phyloP scores from a whole-genome alignment of 2,329 filamentous ascomycete species.

The Aspergillaceae sp. region DNA sequence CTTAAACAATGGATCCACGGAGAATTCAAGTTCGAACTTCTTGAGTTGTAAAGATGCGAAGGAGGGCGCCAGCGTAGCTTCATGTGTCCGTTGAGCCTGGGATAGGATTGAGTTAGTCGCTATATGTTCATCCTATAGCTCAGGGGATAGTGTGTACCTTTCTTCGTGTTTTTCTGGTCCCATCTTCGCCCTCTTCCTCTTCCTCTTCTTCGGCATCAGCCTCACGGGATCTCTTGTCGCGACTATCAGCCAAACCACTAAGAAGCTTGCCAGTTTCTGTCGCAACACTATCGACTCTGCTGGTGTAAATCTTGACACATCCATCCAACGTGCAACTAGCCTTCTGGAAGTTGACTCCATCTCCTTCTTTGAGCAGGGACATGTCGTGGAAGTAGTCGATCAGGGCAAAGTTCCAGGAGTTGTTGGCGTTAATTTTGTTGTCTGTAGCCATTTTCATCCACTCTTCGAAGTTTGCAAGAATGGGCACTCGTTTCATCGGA shows the following conservation, averaged over 20 bases:
- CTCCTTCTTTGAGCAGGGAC: slow-evolving; percentile 90
- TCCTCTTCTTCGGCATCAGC: slow-evolving; percentile 53
- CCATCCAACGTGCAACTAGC: slow-evolving; percentile 95
- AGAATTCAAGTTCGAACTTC: slow-evolving; percentile 94
- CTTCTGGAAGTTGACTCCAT: slow-evolving; percentile 97
- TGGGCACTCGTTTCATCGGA: slow-evolving; percentile 90
- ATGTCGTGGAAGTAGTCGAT: slow-evolving; percentile 99
- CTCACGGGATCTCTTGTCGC: slow-evolving; percentile 60
- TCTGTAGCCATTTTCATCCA: slow-evolving; percentile 99
- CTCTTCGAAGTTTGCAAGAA: slow-evolving; percentile 96
- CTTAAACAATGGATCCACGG: slow-evolving; percentile 97
- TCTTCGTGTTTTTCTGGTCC: slow-evolving; percentile 53
- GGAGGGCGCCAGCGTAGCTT: slow-evolving; percentile 83
- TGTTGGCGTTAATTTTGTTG: slow-evolving; percentile 96
- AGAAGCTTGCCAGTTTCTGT: slow-evolving; percentile 93
- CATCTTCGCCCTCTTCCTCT: slow-evolving; percentile 50
- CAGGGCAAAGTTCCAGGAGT: slow-evolving; percentile 99
- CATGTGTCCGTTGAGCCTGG: slow-evolving; percentile 66
- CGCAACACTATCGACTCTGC: slow-evolving; percentile 93
- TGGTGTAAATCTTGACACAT: slow-evolving; percentile 98
- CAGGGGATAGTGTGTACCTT: slow-evolving; percentile 46
- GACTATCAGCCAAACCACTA: slow-evolving; percentile 75
- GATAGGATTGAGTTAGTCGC: slow-evolving; percentile 13
- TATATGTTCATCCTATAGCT: too few relatives aligned
- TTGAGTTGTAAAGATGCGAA: slow-evolving; percentile 87